These are phyloP conservation scores for Salix udensis DNA, from an alignment of 345 rosid genomes.

Conservation along the genomic window DNA sequence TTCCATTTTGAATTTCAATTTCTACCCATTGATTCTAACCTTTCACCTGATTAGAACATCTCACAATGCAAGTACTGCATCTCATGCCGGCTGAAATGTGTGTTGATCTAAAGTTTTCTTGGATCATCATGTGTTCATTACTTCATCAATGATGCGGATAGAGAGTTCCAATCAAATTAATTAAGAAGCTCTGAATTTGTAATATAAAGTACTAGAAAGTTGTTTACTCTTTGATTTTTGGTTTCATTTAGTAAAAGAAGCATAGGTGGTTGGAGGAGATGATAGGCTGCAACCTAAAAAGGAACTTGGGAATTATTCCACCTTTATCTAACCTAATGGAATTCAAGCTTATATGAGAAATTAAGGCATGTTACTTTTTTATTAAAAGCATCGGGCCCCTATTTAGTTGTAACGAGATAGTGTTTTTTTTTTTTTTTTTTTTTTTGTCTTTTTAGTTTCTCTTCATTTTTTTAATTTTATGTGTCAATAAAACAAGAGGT, in stretches of 20 bases:
- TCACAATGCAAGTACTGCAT: neutral
- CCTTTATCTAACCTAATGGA: neutral
- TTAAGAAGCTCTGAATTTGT: neutral
- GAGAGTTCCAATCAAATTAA: slow-evolving; percentile 16
- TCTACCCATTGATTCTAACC: neutral
- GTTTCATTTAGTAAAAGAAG: neutral
- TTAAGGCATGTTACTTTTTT: too few species aligned
- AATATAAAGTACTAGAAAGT: neutral
- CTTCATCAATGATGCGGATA: slow-evolving; percentile 15
- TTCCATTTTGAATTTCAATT: neutral
- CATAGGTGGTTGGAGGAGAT: slow-evolving; percentile 1
- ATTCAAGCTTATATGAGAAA: neutral
- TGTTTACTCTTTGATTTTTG: neutral
- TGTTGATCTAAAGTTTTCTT: neutral
- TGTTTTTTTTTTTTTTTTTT: too few species aligned
- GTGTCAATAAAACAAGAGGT: too few species aligned
- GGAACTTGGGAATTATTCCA: neutral
- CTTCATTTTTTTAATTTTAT: too few species aligned
- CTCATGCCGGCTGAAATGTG: neutral
- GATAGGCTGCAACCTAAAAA: slow-evolving; percentile 1
- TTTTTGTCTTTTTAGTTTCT: too few species aligned
- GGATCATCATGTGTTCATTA: neutral
- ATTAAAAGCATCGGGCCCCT: too few species aligned
- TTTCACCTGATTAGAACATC: slow-evolving; percentile 15
- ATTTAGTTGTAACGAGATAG: too few species aligned